Conservation (phyloP, 1,284 basidiomycete species). For the Ustilago lituana region DNA sequence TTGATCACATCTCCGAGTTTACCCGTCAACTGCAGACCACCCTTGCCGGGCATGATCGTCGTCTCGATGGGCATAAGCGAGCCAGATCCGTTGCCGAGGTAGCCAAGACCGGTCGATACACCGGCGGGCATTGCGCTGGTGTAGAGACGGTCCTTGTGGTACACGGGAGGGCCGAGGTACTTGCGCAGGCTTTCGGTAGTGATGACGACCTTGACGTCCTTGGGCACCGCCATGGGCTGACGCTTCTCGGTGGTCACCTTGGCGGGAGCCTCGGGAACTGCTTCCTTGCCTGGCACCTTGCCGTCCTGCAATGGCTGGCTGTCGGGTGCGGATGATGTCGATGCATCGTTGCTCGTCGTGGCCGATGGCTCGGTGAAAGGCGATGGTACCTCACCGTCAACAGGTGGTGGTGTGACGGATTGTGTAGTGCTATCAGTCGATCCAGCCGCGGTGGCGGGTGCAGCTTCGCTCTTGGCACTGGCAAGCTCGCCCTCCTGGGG, state of each 20-base stretch:
- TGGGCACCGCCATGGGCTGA: slow-evolving; percentile 83
- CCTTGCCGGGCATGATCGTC: slow-evolving; percentile 65
- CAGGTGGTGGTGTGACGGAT: slow-evolving; percentile 65
- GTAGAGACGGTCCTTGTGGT: slow-evolving; percentile 95
- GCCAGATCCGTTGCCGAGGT: slow-evolving; percentile 93
- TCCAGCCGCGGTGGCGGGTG: slow-evolving; percentile 26
- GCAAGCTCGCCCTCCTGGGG: slow-evolving; percentile 67
- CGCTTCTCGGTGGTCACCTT: slow-evolving; percentile 80
- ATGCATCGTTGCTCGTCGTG: slow-evolving; percentile 14
- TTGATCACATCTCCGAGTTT: slow-evolving; percentile 98
- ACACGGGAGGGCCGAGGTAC: slow-evolving; percentile 94
- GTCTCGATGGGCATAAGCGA: slow-evolving; percentile 94
- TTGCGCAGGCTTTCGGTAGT: slow-evolving; percentile 89
- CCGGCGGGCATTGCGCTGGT: slow-evolving; percentile 81
- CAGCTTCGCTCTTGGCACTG: slow-evolving; percentile 45
- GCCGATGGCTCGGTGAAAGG: slow-evolving; percentile 41
- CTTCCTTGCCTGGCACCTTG: slow-evolving; percentile 49
- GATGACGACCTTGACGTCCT: slow-evolving; percentile 81
- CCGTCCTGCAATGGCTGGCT: slow-evolving; percentile 34
- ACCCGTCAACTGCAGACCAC: slow-evolving; percentile 83
- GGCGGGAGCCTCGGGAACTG: slow-evolving; percentile 47
- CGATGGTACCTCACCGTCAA: slow-evolving; percentile 24
- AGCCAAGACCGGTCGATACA: slow-evolving; percentile 92
- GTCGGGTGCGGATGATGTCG: slow-evolving; percentile 18
- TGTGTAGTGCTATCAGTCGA: slow-evolving; percentile 60